Percentiles rank a stretch among this genome's conserved stretches.
Conservation (phyloP, 768 basidiomycete species). For the Xanthoconium purpureum region DNA sequence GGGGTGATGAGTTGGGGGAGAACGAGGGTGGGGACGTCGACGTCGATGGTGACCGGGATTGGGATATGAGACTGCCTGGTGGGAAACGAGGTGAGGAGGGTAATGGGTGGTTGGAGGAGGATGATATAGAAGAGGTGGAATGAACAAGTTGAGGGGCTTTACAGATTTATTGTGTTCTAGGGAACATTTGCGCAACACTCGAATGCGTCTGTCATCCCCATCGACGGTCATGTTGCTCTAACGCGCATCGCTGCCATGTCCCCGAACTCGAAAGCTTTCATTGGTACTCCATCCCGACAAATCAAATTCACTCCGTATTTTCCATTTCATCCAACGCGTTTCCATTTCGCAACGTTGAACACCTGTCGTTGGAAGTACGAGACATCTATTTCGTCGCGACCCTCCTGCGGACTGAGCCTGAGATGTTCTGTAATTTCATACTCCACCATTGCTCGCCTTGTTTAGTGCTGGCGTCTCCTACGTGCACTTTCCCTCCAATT, state of each 20-base stretch:
- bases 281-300: not conserved
- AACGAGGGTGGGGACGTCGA: constrained; percentile 28
- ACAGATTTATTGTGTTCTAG: too few species aligned
- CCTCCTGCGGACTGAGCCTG: not conserved
- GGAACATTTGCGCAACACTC: too few species aligned
- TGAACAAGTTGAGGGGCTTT: constrained; percentile 1
- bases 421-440: not conserved
- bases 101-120: constrained; percentile 52
- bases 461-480: not conserved
- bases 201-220: not conserved
- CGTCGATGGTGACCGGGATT: constrained; percentile 25
- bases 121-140: constrained; percentile 53
- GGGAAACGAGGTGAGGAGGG: constrained; percentile 28
- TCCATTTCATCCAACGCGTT: not conserved
- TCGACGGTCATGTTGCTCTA: not conserved
- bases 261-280: not conserved
- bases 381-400: not conserved
- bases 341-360: not conserved
- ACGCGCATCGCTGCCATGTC: not conserved
- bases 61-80: constrained; percentile 30
- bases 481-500: not conserved
- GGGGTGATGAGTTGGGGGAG: constrained; percentile 26
- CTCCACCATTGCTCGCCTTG: not conserved
- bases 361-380: not conserved
- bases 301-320: not conserved